Conservation (phyloP, 2,329 filamentous ascomycete species). For the Calonectria pseudoturangicola region DNA sequence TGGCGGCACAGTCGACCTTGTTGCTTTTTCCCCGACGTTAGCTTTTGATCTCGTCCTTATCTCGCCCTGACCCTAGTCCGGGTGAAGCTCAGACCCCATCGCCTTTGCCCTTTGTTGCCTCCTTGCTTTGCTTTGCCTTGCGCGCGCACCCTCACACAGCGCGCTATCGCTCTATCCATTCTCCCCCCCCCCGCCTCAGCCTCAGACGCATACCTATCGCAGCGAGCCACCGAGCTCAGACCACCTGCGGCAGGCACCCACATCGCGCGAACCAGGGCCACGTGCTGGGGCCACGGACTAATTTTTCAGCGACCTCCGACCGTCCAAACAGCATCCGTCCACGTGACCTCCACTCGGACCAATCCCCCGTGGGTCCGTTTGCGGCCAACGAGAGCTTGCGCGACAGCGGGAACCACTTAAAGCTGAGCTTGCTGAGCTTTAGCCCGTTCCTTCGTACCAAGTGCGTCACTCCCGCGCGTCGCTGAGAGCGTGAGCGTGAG, state of each 20-base stretch:
- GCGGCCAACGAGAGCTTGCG: conserved; percentile 38
- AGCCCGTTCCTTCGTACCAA: conserved; percentile 45
- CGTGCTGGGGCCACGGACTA: conserved; percentile 30
- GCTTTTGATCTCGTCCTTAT: conserved; percentile 29
- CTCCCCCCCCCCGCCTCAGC: neutral
- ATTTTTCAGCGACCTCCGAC: conserved; percentile 30
- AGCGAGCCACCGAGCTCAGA: conserved; percentile 1
- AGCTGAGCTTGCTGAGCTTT: conserved; percentile 46
- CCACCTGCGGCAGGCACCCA: conserved; percentile 24
- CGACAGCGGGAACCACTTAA: conserved; percentile 40
- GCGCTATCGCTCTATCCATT: neutral
- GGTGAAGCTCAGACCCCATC: neutral
- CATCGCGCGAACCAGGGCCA: conserved; percentile 33
- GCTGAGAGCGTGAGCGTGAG: conserved; percentile 27
- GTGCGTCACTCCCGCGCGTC: conserved; percentile 52
- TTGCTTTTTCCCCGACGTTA: conserved; percentile 18
- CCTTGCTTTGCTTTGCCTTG: neutral
- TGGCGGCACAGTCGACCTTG: conserved; percentile 29
- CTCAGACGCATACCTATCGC: neutral
- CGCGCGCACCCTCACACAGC: neutral
- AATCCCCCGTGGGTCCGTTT: conserved; percentile 42
- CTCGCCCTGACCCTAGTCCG: conserved; percentile 15
- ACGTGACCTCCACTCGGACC: conserved; percentile 45
- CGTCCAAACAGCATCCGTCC: conserved; percentile 5
- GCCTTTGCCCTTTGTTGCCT: no score